phyloP scores from a whole-genome alignment of 139 green algal species.

The Desmodesmus armatus region DNA sequence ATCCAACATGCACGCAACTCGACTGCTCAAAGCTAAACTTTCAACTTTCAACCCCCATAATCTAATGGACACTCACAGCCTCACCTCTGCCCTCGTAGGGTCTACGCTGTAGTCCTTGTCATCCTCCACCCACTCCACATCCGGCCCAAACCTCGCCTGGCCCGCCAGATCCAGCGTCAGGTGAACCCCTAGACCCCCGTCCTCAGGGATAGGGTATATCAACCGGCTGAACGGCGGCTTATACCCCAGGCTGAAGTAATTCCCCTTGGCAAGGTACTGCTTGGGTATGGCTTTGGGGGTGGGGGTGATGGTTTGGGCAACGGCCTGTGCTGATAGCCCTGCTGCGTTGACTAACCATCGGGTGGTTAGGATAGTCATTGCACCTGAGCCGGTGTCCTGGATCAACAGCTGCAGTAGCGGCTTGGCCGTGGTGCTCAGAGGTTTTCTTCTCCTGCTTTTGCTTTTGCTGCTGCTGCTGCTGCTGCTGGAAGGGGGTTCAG shows the following conservation, averaged over 20 bases:
- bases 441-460: not conserved
- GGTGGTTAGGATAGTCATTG: constrained; percentile 44
- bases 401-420: constrained; percentile 54
- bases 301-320: constrained; percentile 53
- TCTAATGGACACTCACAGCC: too few species aligned
- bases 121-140: constrained; percentile 88
- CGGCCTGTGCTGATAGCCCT: constrained; percentile 50
- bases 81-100: constrained; percentile 44
- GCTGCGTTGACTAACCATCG: constrained; percentile 74
- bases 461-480: constrained; percentile 8
- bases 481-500: not conserved
- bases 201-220: constrained; percentile 88
- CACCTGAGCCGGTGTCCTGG: constrained; percentile 52
- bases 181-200: constrained; percentile 88
- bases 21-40: too few species aligned
- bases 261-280: constrained; percentile 70
- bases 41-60: too few species aligned
- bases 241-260: constrained; percentile 64
- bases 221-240: constrained; percentile 76
- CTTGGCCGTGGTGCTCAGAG: not conserved
- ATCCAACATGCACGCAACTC: constrained; percentile 73
- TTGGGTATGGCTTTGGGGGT: constrained; percentile 61
- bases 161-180: constrained; percentile 89
- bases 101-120: constrained; percentile 61
- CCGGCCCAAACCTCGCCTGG: constrained; percentile 85